phyloP scores from a whole-genome alignment of 768 basidiomycete genomes.

The Lepiota venenata region DNA sequence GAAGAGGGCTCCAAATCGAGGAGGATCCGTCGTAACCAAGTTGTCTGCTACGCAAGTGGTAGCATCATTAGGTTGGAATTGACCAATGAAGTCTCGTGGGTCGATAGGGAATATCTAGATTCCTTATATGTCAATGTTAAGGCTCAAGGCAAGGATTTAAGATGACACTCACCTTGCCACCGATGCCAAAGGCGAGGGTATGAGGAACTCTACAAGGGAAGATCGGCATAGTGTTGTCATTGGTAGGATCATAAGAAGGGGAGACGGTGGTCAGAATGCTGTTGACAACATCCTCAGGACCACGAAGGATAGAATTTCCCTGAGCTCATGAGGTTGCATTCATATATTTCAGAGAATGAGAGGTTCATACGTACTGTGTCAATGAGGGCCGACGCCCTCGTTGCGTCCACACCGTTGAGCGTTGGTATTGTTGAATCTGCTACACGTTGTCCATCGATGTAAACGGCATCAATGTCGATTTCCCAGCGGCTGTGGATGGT shows the following conservation, averaged over 20 bases:
- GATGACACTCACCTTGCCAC: conserved; percentile 39
- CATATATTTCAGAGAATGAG: neutral
- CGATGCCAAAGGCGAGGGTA: conserved; percentile 59
- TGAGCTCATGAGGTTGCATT: conserved; percentile 17
- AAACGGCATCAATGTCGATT: conserved; percentile 62
- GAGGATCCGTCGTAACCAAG: conserved; percentile 59
- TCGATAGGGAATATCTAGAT: conserved; percentile 59
- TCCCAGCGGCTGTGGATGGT: conserved; percentile 49
- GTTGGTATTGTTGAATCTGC: conserved; percentile 48
- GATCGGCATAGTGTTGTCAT: conserved; percentile 20
- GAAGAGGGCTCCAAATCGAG: conserved; percentile 46
- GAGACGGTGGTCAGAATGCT: conserved; percentile 38
- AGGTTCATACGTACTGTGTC: conserved; percentile 48
- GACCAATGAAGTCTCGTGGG: conserved; percentile 63
- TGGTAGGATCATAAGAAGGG: conserved; percentile 27
- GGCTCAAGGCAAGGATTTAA: neutral
- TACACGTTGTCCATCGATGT: conserved; percentile 54
- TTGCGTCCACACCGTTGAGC: conserved; percentile 25
- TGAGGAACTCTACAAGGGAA: conserved; percentile 54
- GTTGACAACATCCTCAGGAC: conserved; percentile 61
- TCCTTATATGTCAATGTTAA: neutral
- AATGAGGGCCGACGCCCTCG: conserved; percentile 52
- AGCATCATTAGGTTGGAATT: conserved; percentile 29
- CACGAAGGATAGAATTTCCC: conserved; percentile 73
- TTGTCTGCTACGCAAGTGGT: conserved; percentile 51